These are phyloP conservation scores for Suillus hirtellus DNA, from an alignment of 768 basidiomycete genomes.

Conservation along the genomic window DNA sequence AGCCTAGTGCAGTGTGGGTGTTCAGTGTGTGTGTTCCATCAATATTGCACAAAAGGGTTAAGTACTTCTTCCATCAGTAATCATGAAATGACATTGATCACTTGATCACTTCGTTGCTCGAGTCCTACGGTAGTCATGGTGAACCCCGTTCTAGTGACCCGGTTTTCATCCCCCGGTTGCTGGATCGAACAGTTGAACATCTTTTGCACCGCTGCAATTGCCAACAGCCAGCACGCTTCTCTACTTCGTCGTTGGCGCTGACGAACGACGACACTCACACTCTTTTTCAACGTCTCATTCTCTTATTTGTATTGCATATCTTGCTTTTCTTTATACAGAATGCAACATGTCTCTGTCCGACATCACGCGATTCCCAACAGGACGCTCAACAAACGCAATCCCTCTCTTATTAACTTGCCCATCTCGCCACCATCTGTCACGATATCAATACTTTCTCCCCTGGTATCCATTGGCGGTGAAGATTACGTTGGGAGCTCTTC, in stretches of 20 bases:
- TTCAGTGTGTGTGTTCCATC: background rate
- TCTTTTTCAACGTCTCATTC: slow-evolving; percentile 13
- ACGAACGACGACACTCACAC: slow-evolving; percentile 20
- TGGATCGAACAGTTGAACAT: background rate
- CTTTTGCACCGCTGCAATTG: background rate
- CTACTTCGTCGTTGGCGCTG: slow-evolving; percentile 13
- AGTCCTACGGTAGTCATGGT: slow-evolving; percentile 1
- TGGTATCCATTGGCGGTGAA: slow-evolving; percentile 36
- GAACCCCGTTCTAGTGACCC: background rate
- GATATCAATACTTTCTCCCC: slow-evolving; percentile 40
- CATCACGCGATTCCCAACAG: slow-evolving; percentile 18
- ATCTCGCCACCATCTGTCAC: slow-evolving; percentile 43
- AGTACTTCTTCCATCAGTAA: background rate
- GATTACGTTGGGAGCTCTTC: slow-evolving; percentile 2
- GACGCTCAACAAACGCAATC: slow-evolving; percentile 37
- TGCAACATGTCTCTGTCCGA: slow-evolving; percentile 16
- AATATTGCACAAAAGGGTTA: background rate
- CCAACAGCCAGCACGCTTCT: background rate
- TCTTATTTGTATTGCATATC: slow-evolving; percentile 2
- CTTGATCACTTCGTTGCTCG: background rate
- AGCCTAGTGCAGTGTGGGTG: background rate
- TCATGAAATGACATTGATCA: background rate
- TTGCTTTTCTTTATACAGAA: slow-evolving; percentile 12
- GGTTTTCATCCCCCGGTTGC: background rate
- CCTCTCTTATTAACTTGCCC: slow-evolving; percentile 39